Conservation (phyloP, 169 alveolate species). For the Plasmodium ovale region DNA sequence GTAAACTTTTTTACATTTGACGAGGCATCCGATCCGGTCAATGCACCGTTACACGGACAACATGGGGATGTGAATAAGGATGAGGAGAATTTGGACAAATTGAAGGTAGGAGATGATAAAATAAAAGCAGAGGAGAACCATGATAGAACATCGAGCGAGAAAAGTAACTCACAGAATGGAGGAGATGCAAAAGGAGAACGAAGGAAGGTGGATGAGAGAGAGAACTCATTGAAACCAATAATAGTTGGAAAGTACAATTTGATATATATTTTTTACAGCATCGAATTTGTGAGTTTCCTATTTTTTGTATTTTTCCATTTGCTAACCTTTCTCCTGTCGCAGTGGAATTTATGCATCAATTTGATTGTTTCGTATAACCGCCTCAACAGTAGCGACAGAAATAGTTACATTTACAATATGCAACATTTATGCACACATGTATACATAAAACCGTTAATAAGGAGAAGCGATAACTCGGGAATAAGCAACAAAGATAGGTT, state of each 20-base stretch:
- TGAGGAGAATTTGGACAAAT: not conserved
- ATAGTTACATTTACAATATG: conserved; percentile 38
- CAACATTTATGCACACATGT: conserved; percentile 52
- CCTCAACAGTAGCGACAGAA: not conserved
- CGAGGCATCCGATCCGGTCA: not conserved
- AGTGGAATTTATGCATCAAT: conserved; percentile 43
- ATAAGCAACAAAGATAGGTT: conserved; percentile 26
- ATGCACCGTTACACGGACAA: not conserved
- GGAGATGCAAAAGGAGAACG: not conserved
- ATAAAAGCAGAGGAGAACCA: not conserved
- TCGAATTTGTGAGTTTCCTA: conserved; percentile 48
- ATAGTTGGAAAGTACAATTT: conserved; percentile 65
- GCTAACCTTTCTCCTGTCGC: conserved; percentile 37
- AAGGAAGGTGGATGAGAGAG: not conserved
- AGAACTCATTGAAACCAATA: conserved; percentile 45
- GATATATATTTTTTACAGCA: conserved; percentile 56
- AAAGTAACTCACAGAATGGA: not conserved
- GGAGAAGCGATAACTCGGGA: conserved; percentile 1
- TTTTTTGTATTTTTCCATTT: conserved; percentile 48
- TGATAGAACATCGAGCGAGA: not conserved
- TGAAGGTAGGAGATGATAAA: not conserved
- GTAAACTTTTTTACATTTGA: not conserved
- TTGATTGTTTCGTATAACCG: conserved; percentile 16
- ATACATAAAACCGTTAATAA: conserved; percentile 39
- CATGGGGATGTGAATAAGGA: not conserved